Evolutionary conservation across 805 yeast species (phyloP), one percentile per base, ranked within the genome.

Genomic region (Yarrowia sp.): DNA sequence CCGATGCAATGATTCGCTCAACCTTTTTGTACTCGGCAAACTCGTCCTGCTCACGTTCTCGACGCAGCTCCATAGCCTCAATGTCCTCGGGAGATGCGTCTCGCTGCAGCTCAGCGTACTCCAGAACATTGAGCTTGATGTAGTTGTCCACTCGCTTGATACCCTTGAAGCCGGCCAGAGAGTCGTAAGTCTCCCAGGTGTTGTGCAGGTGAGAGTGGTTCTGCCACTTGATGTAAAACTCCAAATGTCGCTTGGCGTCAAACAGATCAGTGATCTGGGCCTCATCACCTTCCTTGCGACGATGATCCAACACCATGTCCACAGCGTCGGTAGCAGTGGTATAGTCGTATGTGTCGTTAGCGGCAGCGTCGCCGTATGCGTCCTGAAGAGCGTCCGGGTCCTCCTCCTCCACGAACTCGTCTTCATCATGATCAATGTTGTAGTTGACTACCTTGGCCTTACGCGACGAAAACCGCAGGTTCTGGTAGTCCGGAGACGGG

Each of bases 71-170:
- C 92, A 93, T 87, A 18, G 91, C 87, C 75, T 93, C 99, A 43
- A 93, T 80, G 69, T 95, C 98, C 76, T 93, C 99, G 64, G 89
- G 83, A 0, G 97, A 90, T 0, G 96, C 89, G 72, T 93, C 98
- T 53, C 79, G 79, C 69, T 97, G 82, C 48, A 92, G 81, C 71
- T 89, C 89, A 70, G 84, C 84, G 72, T 92, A 97, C 66, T 83
- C 77, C 7, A 89, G 77, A 65, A 95, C 85, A 71, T 77, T 85
- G 71, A 88, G 91, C 72, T 87, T 89, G 73, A 92, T 88, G 75
- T 92, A 95, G 76, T 95, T 95, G 67, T 93, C 98, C 18, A 95
- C 83, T 69, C 88, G 87, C 74, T 96, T 90, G 69, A 84, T 80
- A 47, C 99, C 99, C 73, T 87, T 87, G 67, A 80, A 75, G 8